These are phyloP conservation scores for Naganishia vishniacii DNA, from an alignment of 768 basidiomycete species.

Conservation along the genomic window DNA sequence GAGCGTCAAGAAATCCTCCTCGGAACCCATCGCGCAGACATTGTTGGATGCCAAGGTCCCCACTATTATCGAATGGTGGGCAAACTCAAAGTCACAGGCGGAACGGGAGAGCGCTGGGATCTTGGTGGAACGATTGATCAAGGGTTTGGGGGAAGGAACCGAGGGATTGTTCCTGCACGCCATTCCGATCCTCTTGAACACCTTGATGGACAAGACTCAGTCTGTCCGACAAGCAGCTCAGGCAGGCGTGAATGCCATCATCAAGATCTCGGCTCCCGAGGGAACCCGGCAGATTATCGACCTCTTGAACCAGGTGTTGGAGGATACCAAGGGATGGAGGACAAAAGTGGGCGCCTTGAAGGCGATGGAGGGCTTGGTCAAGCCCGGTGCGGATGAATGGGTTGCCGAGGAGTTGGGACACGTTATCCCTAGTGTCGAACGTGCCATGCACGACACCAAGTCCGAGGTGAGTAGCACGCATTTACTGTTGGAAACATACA, in stretches of 20 bases:
- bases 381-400: slow-evolving; percentile 53
- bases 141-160: slow-evolving; percentile 54
- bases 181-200: slow-evolving; percentile 65
- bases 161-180: slow-evolving; percentile 72
- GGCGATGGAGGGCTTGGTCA: slow-evolving; percentile 68
- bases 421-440: slow-evolving; percentile 78
- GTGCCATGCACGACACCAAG: slow-evolving; percentile 95
- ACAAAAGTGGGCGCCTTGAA: slow-evolving; percentile 90
- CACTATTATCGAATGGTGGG: slow-evolving; percentile 41
- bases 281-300: slow-evolving; percentile 64
- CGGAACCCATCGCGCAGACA: slow-evolving; percentile 25
- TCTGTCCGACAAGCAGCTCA: slow-evolving; percentile 78
- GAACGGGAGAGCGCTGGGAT: slow-evolving; percentile 48
- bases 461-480: slow-evolving; percentile 62
- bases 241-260: slow-evolving; percentile 71
- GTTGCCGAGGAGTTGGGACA: slow-evolving; percentile 78
- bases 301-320: slow-evolving; percentile 57
- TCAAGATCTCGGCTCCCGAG: slow-evolving; percentile 79
- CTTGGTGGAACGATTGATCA: slow-evolving; percentile 46
- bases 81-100: slow-evolving; percentile 37
- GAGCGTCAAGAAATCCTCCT: slow-evolving; percentile 40
- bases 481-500: not conserved
- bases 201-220: slow-evolving; percentile 87
- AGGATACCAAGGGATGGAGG: slow-evolving; percentile 78
- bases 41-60: slow-evolving; percentile 38